Base-by-base conservation (phyloP, 2,329 filamentous ascomycete species). In the Botrytis fabae region DNA sequence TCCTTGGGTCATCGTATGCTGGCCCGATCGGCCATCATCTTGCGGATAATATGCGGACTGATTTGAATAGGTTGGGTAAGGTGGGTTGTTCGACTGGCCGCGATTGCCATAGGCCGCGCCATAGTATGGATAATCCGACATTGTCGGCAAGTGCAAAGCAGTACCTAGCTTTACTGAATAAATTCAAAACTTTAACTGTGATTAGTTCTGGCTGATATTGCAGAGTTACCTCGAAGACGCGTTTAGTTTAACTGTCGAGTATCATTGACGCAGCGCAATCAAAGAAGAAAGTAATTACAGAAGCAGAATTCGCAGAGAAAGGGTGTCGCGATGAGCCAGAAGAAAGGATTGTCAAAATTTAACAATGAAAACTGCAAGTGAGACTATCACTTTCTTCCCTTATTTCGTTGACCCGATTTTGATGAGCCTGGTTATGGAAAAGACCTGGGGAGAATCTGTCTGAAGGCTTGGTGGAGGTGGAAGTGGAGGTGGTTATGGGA, bases 51-150 rank as follows among this genome's bases (percentile, higher is more conserved):
- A 79, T 69, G 77, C 77, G 69, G 76, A 74, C 60, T 76, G 74
- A 42, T 61, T 77, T 77, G 60, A 32, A 32, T 54, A 73, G 40
- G 74, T 73, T 64, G 78, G 75, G 70, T 79, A 81, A 16, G 77
- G 72, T 69, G 76, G 66, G 57, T 73, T 74, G 70, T 77, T 78
- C 35, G 69, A 71, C 62, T 77, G 77, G 59, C 77, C 76, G 75
- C 74, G 78, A 70, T 73, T 66, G 22, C 76, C 76, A 75, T 78
- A 80, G 59, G 70, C 74, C 57, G 76, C 81, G 74, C 83, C 83
- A 76, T 84, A 85, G 25, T 83, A 83, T 72, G 83, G 83, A 80
- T 86, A 85, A 74, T 85, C 82, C 68, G 85, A 84, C 85, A 86
- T 86, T 68, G 70, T 80, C 72, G 73, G 60, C n/a, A 71, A 28